phyloP scores from a whole-genome alignment of 2,329 filamentous ascomycete genomes.

The Colletotrichum sidae region DNA sequence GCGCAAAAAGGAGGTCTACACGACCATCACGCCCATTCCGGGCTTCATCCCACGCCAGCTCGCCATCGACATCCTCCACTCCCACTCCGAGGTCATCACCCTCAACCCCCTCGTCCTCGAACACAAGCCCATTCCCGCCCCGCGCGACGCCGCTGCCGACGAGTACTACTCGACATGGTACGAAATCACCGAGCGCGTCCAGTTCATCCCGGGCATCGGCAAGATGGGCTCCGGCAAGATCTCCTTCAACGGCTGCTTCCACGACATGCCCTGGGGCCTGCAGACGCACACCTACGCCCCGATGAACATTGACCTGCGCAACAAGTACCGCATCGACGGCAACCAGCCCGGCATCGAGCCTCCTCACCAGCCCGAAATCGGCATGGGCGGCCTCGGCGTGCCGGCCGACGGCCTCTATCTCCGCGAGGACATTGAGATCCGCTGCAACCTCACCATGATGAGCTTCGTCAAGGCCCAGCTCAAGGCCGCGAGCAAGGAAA shows the following conservation, averaged over 20 bases:
- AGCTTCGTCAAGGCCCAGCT: conserved; percentile 75
- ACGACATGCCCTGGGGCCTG: conserved; percentile 77
- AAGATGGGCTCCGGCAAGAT: conserved; percentile 74
- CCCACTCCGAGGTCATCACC: conserved; percentile 77
- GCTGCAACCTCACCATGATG: conserved; percentile 74
- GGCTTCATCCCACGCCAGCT: conserved; percentile 77
- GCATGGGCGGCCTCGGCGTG: conserved; percentile 66
- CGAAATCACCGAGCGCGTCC: conserved; percentile 76
- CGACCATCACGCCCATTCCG: conserved; percentile 77
- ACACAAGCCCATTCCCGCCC: conserved; percentile 73
- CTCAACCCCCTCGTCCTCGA: conserved; percentile 76
- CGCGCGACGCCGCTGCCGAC: conserved; percentile 74
- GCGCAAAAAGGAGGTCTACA: conserved; percentile 74
- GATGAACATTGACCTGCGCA: conserved; percentile 73
- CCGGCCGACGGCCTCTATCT: conserved; percentile 75
- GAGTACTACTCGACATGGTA: conserved; percentile 82
- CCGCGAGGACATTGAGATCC: conserved; percentile 77
- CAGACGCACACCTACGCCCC: conserved; percentile 80
- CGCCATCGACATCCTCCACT: conserved; percentile 78
- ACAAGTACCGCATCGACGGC: conserved; percentile 75
- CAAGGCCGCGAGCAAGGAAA: conserved; percentile 74
- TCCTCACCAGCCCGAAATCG: conserved; percentile 71
- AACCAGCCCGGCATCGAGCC: conserved; percentile 76
- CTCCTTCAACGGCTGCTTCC: conserved; percentile 77
- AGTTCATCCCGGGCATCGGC: conserved; percentile 74